phyloP scores from a whole-genome alignment of 805 yeast species.

The fission yeast (Schizosaccharomyces pombe) region DNA sequence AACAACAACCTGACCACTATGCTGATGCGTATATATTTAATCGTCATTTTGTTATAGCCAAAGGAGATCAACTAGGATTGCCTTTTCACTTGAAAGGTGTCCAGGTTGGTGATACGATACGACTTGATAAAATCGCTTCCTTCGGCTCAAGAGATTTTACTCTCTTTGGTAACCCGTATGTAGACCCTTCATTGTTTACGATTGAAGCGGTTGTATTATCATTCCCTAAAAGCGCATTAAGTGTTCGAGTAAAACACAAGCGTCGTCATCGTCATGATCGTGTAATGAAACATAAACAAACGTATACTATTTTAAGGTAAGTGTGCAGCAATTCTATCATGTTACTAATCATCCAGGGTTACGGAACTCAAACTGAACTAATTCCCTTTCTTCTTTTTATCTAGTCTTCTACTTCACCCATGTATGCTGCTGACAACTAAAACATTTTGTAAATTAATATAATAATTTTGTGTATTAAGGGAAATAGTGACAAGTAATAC shows the following conservation, averaged over 20 bases:
- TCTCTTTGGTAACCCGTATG: constrained; percentile 27
- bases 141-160: constrained; percentile 73
- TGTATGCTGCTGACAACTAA: too few species aligned
- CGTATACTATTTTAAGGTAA: constrained; percentile 2
- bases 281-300: background rate
- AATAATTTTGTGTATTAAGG: too few species aligned
- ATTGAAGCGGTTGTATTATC: constrained; percentile 11
- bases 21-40: constrained; percentile 65
- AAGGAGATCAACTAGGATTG: constrained; percentile 63
- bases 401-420: too few species aligned
- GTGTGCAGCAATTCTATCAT: too few species aligned
- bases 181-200: constrained; percentile 20
- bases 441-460: too few species aligned
- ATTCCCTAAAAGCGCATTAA: constrained; percentile 12
- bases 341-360: too few species aligned
- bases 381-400: too few species aligned
- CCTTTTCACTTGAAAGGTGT: constrained; percentile 61
- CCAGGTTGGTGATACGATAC: constrained; percentile 60
- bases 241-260: constrained; percentile 7
- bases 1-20: constrained; percentile 23
- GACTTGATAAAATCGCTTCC: constrained; percentile 50
- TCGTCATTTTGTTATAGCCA: constrained; percentile 69
- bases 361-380: too few species aligned
- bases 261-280: constrained; percentile 2
- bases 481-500: too few species aligned